phyloP scores from a whole-genome alignment of 1,284 basidiomycete species.

The Volvariella volvacea region DNA sequence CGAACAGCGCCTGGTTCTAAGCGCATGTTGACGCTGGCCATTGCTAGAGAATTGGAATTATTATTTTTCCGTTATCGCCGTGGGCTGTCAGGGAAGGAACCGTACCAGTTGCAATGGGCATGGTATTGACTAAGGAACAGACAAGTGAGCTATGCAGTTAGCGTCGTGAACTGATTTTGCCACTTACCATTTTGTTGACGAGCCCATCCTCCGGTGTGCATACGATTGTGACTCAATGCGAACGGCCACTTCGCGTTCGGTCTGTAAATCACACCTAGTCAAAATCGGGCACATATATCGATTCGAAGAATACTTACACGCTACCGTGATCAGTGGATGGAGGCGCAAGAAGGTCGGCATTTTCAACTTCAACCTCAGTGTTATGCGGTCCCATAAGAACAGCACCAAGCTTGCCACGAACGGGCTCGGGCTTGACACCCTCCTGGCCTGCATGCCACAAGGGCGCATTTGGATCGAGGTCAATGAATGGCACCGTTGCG shows the following conservation, averaged over 20 bases:
- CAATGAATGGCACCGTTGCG: slow-evolving; percentile 41
- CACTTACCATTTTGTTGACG: slow-evolving; percentile 58
- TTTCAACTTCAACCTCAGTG: slow-evolving; percentile 43
- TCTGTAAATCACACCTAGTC: slow-evolving; percentile 20
- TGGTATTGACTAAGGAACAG: slow-evolving; percentile 33
- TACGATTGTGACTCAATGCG: slow-evolving; percentile 58
- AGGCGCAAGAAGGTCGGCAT: slow-evolving; percentile 57
- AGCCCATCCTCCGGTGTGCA: slow-evolving; percentile 71
- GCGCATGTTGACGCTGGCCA: slow-evolving; percentile 69
- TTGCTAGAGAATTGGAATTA: slow-evolving; percentile 32
- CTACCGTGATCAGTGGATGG: slow-evolving; percentile 62
- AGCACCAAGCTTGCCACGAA: slow-evolving; percentile 40
- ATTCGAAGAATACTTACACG: slow-evolving; percentile 35
- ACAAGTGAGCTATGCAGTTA: background rate
- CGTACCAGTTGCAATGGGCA: slow-evolving; percentile 57
- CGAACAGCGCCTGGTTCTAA: slow-evolving; percentile 58
- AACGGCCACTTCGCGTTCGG: slow-evolving; percentile 70
- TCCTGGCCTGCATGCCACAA: slow-evolving; percentile 25
- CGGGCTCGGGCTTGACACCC: slow-evolving; percentile 18
- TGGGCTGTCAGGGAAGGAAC: background rate
- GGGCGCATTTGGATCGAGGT: slow-evolving; percentile 43
- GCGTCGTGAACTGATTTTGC: background rate
- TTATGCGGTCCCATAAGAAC: slow-evolving; percentile 53
- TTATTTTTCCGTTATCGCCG: slow-evolving; percentile 1
- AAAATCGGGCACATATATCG: slow-evolving; percentile 4